Evolutionary conservation across 768 basidiomycete species (phyloP), one percentile per base, ranked within the genome.

Genomic region (Hygrophorus pudorinus): DNA sequence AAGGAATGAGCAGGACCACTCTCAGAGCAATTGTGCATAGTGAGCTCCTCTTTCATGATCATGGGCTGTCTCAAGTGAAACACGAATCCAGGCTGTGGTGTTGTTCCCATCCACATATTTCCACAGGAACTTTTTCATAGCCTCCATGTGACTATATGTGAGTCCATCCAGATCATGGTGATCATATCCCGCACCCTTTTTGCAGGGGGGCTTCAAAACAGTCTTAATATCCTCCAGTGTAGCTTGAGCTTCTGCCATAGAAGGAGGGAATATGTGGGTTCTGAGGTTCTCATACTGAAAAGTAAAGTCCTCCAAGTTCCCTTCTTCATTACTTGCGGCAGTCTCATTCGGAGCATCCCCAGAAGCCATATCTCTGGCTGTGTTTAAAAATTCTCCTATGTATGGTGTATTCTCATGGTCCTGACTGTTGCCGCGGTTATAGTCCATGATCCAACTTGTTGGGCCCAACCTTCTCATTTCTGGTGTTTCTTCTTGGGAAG

Each of bases 1-100:
- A 12, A 57, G 47, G 47, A 49, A 57, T 29, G 44, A 46, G 3
- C 46, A 38, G 6, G 54, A 45, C 54, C 56, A 59, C 11, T 48
- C 45, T 13, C 49, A 48, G 3, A 59, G 45, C 11, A 37, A 47
- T 21, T 47, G 32, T 14, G 51, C 51, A 28, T 34, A 28, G 2
- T 27, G 33, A 5, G 43, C 45, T 6, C 46, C 46, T 33, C 44
- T 45, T 28, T 48, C 42, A 24, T n/a, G 6, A 7, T 32, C 16
- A 11, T 45, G 32, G 7, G 40, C 33, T 17, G 43, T 35, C 17
- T 34, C 13, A 21, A 42, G 5, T 11, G 48, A 49, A 33, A 45
- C 45, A 10, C 3, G 5, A n/a, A 42, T 48, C 50, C 47, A 51
- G 18, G 27, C 24, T 5, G 14, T 32, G 9, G 29, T 21, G 1